Conservation (phyloP, 768 basidiomycete species). For the Rhodocollybia butyracea region DNA sequence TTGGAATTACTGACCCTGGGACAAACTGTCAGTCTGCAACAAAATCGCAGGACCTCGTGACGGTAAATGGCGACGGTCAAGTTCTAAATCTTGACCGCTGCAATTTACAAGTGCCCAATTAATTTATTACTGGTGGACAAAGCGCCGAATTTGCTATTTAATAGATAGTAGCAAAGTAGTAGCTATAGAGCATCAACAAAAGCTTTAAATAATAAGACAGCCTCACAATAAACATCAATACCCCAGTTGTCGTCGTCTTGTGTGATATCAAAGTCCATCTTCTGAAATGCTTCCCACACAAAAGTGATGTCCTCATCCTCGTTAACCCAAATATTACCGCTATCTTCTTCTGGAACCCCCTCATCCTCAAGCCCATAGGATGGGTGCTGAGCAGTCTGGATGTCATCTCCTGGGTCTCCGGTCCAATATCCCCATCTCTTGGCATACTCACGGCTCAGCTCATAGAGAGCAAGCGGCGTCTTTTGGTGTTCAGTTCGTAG, state of each 20-base stretch:
- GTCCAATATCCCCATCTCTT: slow-evolving; percentile 23
- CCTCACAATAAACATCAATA: slow-evolving; percentile 16
- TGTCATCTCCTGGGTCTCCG: slow-evolving; percentile 19
- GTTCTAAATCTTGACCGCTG: no score
- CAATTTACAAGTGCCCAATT: no score
- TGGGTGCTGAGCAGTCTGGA: background rate
- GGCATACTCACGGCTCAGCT: slow-evolving; percentile 19
- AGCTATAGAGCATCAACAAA: no score
- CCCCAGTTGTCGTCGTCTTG: slow-evolving; percentile 20
- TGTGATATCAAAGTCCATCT: slow-evolving; percentile 12
- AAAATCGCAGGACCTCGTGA: no score
- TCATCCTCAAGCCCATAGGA: slow-evolving; percentile 13
- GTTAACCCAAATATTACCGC: slow-evolving; percentile 10
- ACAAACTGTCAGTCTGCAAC: no score
- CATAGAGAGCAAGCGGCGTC: slow-evolving; percentile 19
- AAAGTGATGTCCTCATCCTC: slow-evolving; percentile 15
- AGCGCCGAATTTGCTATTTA: no score
- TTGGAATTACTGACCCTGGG: no score
- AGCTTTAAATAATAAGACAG: no score
- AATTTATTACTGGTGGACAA: no score
- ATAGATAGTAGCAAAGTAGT: no score
- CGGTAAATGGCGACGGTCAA: no score
- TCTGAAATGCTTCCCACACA: slow-evolving; percentile 4
- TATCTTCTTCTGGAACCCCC: slow-evolving; percentile 6
- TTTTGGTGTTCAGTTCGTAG: slow-evolving; percentile 17